phyloP scores from a whole-genome alignment of 106 monocot species.

The Allium cepa region DNA sequence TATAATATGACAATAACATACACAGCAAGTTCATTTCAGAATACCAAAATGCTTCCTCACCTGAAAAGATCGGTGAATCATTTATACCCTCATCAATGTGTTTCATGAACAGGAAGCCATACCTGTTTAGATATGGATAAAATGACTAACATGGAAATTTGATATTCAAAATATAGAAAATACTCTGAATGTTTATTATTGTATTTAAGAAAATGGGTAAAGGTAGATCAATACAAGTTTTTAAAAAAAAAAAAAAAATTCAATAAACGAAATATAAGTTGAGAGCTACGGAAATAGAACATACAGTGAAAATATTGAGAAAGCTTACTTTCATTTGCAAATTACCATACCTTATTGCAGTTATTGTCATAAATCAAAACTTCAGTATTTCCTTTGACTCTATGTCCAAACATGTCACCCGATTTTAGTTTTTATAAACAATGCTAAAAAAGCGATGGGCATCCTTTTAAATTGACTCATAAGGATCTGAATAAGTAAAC shows the following conservation, averaged over 20 bases:
- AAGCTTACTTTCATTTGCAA: neutral
- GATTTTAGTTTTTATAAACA: neutral
- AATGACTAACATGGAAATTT: neutral
- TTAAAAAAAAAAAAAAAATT: neutral
- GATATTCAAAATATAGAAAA: neutral
- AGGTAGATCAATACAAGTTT: neutral
- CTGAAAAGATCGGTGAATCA: constrained; percentile 66
- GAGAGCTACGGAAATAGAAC: neutral
- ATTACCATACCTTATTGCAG: neutral
- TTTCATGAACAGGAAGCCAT: constrained; percentile 76
- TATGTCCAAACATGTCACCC: neutral
- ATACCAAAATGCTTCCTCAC: constrained; percentile 14
- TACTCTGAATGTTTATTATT: neutral
- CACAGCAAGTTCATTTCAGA: neutral
- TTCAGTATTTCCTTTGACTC: neutral
- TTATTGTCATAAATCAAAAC: neutral
- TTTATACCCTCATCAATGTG: constrained; percentile 66
- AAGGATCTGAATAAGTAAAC: neutral
- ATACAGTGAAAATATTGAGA: neutral
- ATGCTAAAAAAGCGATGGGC: neutral
- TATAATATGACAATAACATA: constrained; percentile 4
- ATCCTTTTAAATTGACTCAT: neutral
- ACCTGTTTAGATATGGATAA: constrained; percentile 34
- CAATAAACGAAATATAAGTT: neutral
- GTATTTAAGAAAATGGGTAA: too few species aligned